phyloP scores from a whole-genome alignment of 176 grass and related monocot genomes.

The Alloteropsis semialata region DNA sequence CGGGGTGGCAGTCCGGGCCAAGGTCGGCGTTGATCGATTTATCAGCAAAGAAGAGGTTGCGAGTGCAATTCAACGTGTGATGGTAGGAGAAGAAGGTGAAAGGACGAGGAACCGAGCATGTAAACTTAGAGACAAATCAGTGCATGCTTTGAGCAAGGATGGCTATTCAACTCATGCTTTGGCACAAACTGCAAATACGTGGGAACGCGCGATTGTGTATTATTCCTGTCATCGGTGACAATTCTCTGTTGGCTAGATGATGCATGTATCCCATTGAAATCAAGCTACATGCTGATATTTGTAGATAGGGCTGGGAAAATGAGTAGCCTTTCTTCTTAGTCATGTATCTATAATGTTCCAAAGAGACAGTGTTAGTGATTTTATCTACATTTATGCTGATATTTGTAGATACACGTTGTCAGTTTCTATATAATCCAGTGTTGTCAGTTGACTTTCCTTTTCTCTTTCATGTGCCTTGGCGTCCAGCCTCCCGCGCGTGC shows the following conservation, averaged over 20 bases:
- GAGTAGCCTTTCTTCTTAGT: too few relatives aligned
- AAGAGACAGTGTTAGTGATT: too few relatives aligned
- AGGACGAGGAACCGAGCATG: background rate
- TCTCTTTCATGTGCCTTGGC: too few relatives aligned
- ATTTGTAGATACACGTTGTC: too few relatives aligned
- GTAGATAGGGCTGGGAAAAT: too few relatives aligned
- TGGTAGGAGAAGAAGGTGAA: constrained; percentile 47
- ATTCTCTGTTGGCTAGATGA: background rate
- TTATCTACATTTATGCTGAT: too few relatives aligned
- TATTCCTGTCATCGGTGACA: background rate
- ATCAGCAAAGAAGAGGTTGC: constrained; percentile 39
- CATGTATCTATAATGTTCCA: too few relatives aligned
- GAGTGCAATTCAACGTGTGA: constrained; percentile 16
- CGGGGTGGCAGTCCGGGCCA: constrained; percentile 19
- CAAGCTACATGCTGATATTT: too few relatives aligned
- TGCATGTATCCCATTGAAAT: background rate
- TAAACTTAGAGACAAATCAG: constrained; percentile 24
- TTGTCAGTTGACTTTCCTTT: too few relatives aligned
- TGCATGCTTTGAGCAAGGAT: constrained; percentile 15
- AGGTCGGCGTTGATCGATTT: background rate
- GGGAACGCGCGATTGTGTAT: background rate
- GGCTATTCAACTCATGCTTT: constrained; percentile 23
- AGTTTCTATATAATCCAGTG: too few relatives aligned
- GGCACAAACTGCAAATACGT: background rate
- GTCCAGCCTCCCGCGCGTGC: background rate